Conservation (phyloP, 2,329 filamentous ascomycete genomes). For the Fusarium albidum region DNA sequence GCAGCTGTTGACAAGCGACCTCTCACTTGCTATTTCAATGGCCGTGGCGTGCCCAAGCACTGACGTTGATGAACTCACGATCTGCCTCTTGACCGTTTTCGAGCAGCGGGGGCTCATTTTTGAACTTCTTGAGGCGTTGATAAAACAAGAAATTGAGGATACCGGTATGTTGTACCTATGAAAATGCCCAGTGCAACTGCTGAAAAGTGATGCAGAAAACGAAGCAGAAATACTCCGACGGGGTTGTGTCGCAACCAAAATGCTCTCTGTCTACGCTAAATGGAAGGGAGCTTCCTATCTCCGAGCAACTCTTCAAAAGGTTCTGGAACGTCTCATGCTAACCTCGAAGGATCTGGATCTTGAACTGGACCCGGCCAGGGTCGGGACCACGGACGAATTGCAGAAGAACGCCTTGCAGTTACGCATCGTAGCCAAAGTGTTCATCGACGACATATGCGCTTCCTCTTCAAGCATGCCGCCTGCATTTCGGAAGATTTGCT, state of each 20-base stretch:
- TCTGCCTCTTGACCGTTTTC: conserved; percentile 74
- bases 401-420: conserved; percentile 73
- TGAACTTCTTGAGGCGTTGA: conserved; percentile 69
- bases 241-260: conserved; percentile 76
- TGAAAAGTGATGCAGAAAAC: conserved; percentile 57
- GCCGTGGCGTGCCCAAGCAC: conserved; percentile 71
- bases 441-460: conserved; percentile 74
- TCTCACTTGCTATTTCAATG: conserved; percentile 69
- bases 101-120: conserved; percentile 71
- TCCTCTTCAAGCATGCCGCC: conserved; percentile 68
- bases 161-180: conserved; percentile 55
- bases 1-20: conserved; percentile 68
- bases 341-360: conserved; percentile 74
- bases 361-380: conserved; percentile 71
- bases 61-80: conserved; percentile 74
- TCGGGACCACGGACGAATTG: conserved; percentile 67
- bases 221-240: conserved; percentile 73
- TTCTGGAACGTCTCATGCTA: conserved; percentile 70
- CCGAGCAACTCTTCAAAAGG: conserved; percentile 70
- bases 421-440: conserved; percentile 73
- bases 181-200: neutral
- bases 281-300: conserved; percentile 74
- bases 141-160: conserved; percentile 74
- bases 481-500: conserved; percentile 73
- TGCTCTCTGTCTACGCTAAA: conserved; percentile 75